phyloP scores from a whole-genome alignment of 331 rosid species.

The Prunus yedoensis region DNA sequence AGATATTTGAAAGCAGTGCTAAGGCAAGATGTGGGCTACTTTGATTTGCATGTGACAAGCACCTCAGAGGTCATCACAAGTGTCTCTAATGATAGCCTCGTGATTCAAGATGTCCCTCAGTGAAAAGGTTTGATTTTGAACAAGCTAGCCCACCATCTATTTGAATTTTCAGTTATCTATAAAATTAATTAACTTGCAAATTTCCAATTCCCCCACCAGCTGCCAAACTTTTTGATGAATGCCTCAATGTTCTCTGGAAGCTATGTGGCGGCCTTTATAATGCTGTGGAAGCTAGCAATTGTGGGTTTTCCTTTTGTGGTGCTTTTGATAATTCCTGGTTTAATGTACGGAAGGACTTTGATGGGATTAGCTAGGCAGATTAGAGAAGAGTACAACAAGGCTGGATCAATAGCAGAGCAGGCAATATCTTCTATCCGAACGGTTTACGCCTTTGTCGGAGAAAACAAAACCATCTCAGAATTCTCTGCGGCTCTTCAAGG shows the following conservation, averaged over 20 bases:
- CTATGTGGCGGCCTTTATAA: slow-evolving; percentile 58
- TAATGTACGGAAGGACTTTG: slow-evolving; percentile 70
- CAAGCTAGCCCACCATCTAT: neutral
- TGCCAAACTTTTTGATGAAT: slow-evolving; percentile 70
- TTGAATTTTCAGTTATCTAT: neutral
- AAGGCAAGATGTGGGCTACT: slow-evolving; percentile 88
- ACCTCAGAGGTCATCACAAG: slow-evolving; percentile 83
- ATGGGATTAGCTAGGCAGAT: slow-evolving; percentile 67
- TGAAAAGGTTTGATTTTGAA: slow-evolving; percentile 60
- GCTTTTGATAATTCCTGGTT: slow-evolving; percentile 72
- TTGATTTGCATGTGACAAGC: slow-evolving; percentile 82
- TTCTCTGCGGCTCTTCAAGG: slow-evolving; percentile 68
- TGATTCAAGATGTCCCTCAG: slow-evolving; percentile 78
- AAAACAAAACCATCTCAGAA: slow-evolving; percentile 54
- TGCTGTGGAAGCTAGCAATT: slow-evolving; percentile 72
- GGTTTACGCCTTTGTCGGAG: slow-evolving; percentile 82
- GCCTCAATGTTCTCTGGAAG: slow-evolving; percentile 59
- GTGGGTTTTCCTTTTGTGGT: slow-evolving; percentile 73
- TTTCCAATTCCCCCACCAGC: slow-evolving; percentile 12
- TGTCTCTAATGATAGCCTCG: slow-evolving; percentile 73
- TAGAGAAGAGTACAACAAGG: slow-evolving; percentile 61
- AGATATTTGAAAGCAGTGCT: slow-evolving; percentile 77
- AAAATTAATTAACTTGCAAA: neutral
- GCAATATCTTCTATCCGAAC: slow-evolving; percentile 84
- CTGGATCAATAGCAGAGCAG: slow-evolving; percentile 78